phyloP scores from a whole-genome alignment of 2,329 filamentous ascomycete genomes.

The Malbranchea cinnamomea region DNA sequence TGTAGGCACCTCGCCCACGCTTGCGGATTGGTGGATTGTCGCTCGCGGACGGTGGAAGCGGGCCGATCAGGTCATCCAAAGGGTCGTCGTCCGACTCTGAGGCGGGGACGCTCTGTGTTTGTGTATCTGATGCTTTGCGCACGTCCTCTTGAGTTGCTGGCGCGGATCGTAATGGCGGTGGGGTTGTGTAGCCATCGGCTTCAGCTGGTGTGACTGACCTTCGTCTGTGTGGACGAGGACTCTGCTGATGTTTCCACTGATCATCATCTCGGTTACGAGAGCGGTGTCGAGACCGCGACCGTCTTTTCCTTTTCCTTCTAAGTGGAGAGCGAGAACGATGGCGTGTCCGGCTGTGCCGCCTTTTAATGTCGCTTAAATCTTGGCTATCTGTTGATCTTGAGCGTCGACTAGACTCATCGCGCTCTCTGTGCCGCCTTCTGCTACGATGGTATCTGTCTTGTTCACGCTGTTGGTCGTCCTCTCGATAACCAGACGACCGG shows the following conservation, averaged over 20 bases:
- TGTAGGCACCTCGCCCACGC: conserved; percentile 57
- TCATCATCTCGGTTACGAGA: not conserved
- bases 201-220: not conserved
- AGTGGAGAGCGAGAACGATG: too few species aligned
- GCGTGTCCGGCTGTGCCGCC: not conserved
- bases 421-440: too few species aligned
- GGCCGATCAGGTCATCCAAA: conserved; percentile 62
- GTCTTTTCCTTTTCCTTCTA: too few species aligned
- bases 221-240: too few species aligned
- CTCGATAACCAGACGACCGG: too few species aligned
- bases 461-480: too few species aligned
- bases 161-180: not conserved
- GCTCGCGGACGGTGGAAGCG: conserved; percentile 39
- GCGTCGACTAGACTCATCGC: conserved; percentile 1
- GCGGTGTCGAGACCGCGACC: conserved; percentile 1
- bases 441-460: too few species aligned
- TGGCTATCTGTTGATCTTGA: not conserved
- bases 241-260: not conserved
- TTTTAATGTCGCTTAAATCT: conserved; percentile 1
- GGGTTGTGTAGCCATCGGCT: not conserved
- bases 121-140: not conserved
- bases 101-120: conserved; percentile 3
- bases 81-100: conserved; percentile 54
- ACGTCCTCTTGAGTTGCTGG: not conserved
- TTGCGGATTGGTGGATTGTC: conserved; percentile 31